These are phyloP conservation scores for Heliosperma pusillum DNA, from an alignment of 148 eudicot species.

Conservation along the genomic window DNA sequence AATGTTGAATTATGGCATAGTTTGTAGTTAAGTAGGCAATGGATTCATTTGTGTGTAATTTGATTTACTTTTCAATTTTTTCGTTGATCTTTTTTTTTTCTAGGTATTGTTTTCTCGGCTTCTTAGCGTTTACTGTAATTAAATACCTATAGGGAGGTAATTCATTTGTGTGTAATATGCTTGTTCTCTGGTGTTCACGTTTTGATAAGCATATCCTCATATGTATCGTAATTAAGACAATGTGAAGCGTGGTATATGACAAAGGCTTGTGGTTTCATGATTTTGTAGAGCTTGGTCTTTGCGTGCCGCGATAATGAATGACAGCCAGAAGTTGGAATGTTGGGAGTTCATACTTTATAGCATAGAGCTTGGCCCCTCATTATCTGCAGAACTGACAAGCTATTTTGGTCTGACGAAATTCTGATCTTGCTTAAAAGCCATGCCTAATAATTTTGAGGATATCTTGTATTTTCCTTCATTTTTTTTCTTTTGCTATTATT, in stretches of 20 bases:
- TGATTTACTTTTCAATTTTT: background rate
- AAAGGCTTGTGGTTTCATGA: background rate
- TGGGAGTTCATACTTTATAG: background rate
- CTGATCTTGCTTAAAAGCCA: background rate
- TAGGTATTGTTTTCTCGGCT: background rate
- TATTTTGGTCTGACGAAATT: background rate
- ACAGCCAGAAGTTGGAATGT: background rate
- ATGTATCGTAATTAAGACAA: background rate
- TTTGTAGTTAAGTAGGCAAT: background rate
- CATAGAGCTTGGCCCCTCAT: background rate
- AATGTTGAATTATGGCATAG: too few species aligned
- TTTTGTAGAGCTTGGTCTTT: slow-evolving; percentile 43
- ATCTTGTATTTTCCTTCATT: slow-evolving; percentile 1
- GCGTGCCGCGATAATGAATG: slow-evolving; percentile 44
- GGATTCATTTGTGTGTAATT: background rate
- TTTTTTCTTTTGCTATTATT: background rate
- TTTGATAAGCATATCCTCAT: background rate
- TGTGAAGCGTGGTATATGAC: background rate
- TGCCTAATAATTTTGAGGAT: slow-evolving; percentile 11
- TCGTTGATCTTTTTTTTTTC: background rate
- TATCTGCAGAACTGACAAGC: slow-evolving; percentile 8
- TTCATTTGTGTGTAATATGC: too few species aligned
- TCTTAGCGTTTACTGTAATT: background rate
- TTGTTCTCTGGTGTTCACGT: background rate
- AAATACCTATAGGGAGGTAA: too few species aligned